Base-by-base conservation (phyloP, 176 grass and related monocot genomes). In the Bolboschoenus planiculmis region DNA sequence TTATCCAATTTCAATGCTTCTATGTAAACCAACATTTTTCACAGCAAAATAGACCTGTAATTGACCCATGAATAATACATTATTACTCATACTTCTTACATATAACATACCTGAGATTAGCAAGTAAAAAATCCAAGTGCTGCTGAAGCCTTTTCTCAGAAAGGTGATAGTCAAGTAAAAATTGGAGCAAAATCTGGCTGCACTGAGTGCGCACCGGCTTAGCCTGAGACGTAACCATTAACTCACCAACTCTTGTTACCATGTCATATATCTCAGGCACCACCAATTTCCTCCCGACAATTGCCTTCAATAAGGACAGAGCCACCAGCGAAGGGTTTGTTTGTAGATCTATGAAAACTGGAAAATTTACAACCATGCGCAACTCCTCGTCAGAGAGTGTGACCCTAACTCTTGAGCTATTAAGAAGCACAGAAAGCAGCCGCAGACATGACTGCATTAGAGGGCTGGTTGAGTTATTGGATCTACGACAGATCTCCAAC, bases 211-310 rank as follows among this genome's bases (percentile, higher is more conserved):
- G 89, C 83, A 94, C 81, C 64, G 95, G 84, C 80, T 98, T 89
- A 81, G 79, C 87, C 81, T 90, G 90, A 43, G 88, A 91, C 78
- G 88, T 91, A 73, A 98, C 92, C 95, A 98, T 98, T 66, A 98
- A 83, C 65, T 98, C 95, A 66, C 86, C 90, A 87, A 98, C 91
- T 87, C 47, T 86, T 80, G 89, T 59, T 62, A 91, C 84, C 83
- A 95, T 94, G 83, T 98, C 92, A 91, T 98, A 98, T 82, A 98
- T 98, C 84, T 98, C 90, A 77, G 73, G 90, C 66, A 77, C 90
- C 76, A 95, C 89, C 54, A 98, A 83, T 80, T 93, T 98, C 85
- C 86, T 87, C 72, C 84, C 87, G 63, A 98, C 82, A 79, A 98
- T 93, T 84, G 90, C 90, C 80, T 95, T 98, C 27, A 98, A 81